These are phyloP conservation scores for Hypomyces perniciosus DNA, from an alignment of 2,329 filamentous ascomycete genomes.

Conservation along the genomic window DNA sequence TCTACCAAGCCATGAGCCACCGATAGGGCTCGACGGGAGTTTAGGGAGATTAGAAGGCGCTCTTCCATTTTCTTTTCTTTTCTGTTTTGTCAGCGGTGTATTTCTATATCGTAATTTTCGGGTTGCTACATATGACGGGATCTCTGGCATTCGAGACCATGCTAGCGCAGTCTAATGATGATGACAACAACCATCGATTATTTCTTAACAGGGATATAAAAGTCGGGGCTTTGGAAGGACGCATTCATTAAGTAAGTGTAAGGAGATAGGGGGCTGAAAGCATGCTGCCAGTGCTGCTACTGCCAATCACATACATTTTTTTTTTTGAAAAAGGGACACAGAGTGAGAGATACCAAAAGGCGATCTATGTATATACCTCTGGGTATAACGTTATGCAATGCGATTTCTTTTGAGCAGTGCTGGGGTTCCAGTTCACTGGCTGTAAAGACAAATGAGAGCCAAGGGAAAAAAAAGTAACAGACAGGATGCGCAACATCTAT, in stretches of 20 bases:
- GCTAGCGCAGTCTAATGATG: too few relatives aligned
- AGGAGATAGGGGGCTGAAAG: too few relatives aligned
- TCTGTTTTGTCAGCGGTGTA: not conserved
- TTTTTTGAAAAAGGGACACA: not conserved
- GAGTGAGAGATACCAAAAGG: not conserved
- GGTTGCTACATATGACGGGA: too few relatives aligned
- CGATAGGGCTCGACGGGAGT: slow-evolving; percentile 1
- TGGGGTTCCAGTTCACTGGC: not conserved
- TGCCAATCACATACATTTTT: too few relatives aligned
- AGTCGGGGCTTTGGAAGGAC: too few relatives aligned
- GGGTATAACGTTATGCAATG: not conserved
- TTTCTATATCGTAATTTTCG: not conserved
- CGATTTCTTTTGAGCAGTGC: not conserved
- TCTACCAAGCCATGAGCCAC: slow-evolving; percentile 20
- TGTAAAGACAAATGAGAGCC: not conserved
- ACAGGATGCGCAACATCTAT: slow-evolving; percentile 10
- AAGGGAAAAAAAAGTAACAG: not conserved
- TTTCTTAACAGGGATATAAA: too few relatives aligned
- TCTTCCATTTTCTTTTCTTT: not conserved
- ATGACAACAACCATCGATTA: too few relatives aligned
- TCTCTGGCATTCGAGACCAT: too few relatives aligned
- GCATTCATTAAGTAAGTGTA: too few relatives aligned
- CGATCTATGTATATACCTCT: not conserved
- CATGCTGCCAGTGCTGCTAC: too few relatives aligned
- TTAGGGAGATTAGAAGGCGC: too few relatives aligned